Conservation (phyloP, 2,329 filamentous ascomycete genomes). For the Cercospora sp. region DNA sequence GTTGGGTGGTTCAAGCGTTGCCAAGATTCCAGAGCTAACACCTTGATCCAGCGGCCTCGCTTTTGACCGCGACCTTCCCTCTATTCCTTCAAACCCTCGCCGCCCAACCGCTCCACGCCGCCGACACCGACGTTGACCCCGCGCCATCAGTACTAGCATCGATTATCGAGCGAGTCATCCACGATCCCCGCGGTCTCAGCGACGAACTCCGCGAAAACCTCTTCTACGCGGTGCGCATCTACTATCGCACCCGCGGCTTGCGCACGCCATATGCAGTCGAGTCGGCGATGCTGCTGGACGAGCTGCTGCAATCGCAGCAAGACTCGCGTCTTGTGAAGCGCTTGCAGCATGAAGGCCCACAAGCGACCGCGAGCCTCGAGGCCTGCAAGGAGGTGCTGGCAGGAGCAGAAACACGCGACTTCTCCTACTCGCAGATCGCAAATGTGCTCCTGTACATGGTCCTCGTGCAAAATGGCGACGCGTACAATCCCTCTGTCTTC, state of each 20-base stretch:
- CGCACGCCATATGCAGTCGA: constrained; percentile 70
- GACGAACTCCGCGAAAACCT: constrained; percentile 71
- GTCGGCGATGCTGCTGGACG: constrained; percentile 67
- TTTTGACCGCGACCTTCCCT: constrained; percentile 75
- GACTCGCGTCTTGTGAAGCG: constrained; percentile 61
- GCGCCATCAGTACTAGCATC: constrained; percentile 70
- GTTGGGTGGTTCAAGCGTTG: constrained; percentile 8
- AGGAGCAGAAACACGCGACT: constrained; percentile 59
- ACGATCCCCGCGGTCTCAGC: constrained; percentile 83
- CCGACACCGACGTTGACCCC: constrained; percentile 65
- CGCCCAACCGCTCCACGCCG: constrained; percentile 43
- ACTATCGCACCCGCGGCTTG: constrained; percentile 66
- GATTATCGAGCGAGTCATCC: constrained; percentile 81
- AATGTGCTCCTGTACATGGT: constrained; percentile 72
- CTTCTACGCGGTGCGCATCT: constrained; percentile 63
- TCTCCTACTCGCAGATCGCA: constrained; percentile 80
- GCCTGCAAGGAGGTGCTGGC: constrained; percentile 61
- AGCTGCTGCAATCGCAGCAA: constrained; percentile 59
- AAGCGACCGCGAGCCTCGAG: constrained; percentile 75
- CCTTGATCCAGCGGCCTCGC: constrained; percentile 71
- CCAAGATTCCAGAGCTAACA: constrained; percentile 23
- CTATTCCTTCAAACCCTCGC: constrained; percentile 75
- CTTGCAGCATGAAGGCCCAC: constrained; percentile 72
- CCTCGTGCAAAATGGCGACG: constrained; percentile 62
- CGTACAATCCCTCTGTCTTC: constrained; percentile 67